Evolutionary conservation across 768 basidiomycete species (phyloP).

Genomic region (Suillus sp.): DNA sequence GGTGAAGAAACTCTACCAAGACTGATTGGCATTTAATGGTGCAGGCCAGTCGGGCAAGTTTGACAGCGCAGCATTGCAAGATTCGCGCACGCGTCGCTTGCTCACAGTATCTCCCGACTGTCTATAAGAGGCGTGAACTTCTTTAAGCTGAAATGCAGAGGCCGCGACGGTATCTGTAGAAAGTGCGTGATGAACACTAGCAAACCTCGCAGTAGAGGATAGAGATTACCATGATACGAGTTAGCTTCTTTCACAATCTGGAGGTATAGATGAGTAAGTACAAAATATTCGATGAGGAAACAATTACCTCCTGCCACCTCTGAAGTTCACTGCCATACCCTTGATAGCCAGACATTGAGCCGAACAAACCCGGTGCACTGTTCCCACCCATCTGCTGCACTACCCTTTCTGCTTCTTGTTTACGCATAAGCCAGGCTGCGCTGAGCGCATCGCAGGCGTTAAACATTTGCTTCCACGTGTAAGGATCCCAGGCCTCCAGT

Average conservation of each 20-base stretch:
- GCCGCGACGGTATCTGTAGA: constrained; percentile 54
- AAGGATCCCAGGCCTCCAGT: constrained; percentile 71
- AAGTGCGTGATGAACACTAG: constrained; percentile 4
- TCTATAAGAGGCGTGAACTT: constrained; percentile 71
- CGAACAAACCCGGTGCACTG: constrained; percentile 35
- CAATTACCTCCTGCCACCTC: constrained; percentile 60
- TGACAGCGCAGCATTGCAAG: constrained; percentile 72
- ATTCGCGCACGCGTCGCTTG: constrained; percentile 75
- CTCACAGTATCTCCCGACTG: constrained; percentile 72
- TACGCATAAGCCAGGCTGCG: constrained; percentile 62
- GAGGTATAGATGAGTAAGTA: constrained; percentile 13
- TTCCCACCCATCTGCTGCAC: constrained; percentile 45
- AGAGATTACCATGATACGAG: constrained; percentile 48
- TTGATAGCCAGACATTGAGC: constrained; percentile 34
- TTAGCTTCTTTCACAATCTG: constrained; percentile 62
- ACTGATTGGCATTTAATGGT: constrained; percentile 22
- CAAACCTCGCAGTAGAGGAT: neutral
- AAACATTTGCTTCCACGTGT: constrained; percentile 73
- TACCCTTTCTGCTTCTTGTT: constrained; percentile 54
- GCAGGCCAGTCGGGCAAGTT: constrained; percentile 78
- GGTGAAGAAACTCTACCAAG: constrained; percentile 4
- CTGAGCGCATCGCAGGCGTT: constrained; percentile 65
- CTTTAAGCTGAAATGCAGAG: constrained; percentile 73
- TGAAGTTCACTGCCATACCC: constrained; percentile 52
- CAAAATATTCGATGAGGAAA: constrained; percentile 11